Evolutionary conservation across 2,329 filamentous ascomycete species (phyloP).

Genomic region (Colletotrichum noveboracense): DNA sequence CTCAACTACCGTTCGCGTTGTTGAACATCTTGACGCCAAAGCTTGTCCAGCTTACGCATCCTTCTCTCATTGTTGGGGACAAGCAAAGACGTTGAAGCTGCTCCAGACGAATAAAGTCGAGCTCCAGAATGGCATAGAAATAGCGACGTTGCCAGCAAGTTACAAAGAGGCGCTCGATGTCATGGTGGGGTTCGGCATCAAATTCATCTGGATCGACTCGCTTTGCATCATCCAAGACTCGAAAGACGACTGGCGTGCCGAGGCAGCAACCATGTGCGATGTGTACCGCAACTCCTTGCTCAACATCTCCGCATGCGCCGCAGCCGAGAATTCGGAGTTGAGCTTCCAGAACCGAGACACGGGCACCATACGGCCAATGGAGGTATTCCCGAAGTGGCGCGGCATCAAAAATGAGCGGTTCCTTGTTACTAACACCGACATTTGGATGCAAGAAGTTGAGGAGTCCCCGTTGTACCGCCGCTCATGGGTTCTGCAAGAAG

Average conservation of each 20-base stretch:
- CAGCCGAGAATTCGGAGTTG: background rate
- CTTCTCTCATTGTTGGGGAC: background rate
- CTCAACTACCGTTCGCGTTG: background rate
- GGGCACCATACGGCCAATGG: background rate
- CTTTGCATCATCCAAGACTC: background rate
- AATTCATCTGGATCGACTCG: background rate
- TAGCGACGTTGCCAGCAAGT: background rate
- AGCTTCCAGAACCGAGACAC: background rate
- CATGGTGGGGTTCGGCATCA: background rate
- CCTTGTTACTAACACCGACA: background rate
- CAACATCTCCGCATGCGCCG: background rate
- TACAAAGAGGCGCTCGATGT: background rate
- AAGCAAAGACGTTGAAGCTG: background rate
- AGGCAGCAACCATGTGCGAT: background rate
- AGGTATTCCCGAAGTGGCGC: background rate
- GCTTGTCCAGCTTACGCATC: background rate
- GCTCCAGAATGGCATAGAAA: background rate
- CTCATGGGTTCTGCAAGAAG: background rate
- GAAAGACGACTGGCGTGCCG: background rate
- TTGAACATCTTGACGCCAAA: background rate
- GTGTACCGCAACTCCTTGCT: background rate
- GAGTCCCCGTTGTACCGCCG: background rate
- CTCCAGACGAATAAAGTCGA: accelerated
- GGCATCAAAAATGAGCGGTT: background rate
- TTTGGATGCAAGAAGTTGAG: background rate